A percentile compares a stretch with the other conserved stretches of the same genome.
phyloP scores from a whole-genome alignment of 2,329 filamentous ascomycete genomes.

The Hirsutella minnesotensis region DNA sequence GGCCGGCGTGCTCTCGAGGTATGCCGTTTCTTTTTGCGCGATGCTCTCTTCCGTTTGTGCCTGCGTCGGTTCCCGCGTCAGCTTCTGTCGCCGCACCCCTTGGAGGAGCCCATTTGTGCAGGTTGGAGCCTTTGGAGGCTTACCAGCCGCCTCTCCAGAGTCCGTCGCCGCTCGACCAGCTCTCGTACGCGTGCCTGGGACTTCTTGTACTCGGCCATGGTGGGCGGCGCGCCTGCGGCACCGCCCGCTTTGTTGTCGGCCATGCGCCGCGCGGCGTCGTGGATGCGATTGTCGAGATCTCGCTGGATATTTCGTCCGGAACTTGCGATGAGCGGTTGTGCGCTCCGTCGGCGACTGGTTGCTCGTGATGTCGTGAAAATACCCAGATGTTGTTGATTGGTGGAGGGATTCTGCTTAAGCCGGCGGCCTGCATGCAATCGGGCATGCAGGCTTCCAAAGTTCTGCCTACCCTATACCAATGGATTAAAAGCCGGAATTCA shows the following conservation, averaged over 20 bases:
- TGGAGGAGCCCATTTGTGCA: neutral
- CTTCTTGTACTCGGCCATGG: slow-evolving; percentile 36
- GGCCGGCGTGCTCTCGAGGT: slow-evolving; percentile 77
- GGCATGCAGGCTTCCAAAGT: too few relatives aligned
- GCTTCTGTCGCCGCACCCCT: neutral
- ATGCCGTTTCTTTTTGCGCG: slow-evolving; percentile 69
- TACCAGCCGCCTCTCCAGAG: slow-evolving; percentile 25
- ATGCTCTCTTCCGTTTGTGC: slow-evolving; percentile 63
- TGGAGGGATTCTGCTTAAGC: too few relatives aligned
- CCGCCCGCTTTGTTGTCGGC: slow-evolving; percentile 19
- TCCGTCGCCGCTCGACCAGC: slow-evolving; percentile 30
- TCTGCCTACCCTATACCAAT: too few relatives aligned
- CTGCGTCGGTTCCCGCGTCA: too few relatives aligned
- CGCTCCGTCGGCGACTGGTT: too few relatives aligned
- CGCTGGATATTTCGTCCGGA: too few relatives aligned
- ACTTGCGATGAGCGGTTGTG: too few relatives aligned
- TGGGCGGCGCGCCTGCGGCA: slow-evolving; percentile 18
- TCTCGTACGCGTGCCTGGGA: slow-evolving; percentile 36
- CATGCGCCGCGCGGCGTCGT: slow-evolving; percentile 11
- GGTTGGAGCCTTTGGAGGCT: slow-evolving; percentile 2
- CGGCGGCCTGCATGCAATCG: too few relatives aligned
- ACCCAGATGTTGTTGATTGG: too few relatives aligned
- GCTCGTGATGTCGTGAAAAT: too few relatives aligned
- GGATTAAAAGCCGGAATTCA: too few relatives aligned
- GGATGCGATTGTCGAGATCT: too few relatives aligned